A percentile compares a stretch with the other conserved stretches of the same genome.
Conservation (phyloP, 108 stramenopile genomes). For the Aureococcus anophagefferens region DNA sequence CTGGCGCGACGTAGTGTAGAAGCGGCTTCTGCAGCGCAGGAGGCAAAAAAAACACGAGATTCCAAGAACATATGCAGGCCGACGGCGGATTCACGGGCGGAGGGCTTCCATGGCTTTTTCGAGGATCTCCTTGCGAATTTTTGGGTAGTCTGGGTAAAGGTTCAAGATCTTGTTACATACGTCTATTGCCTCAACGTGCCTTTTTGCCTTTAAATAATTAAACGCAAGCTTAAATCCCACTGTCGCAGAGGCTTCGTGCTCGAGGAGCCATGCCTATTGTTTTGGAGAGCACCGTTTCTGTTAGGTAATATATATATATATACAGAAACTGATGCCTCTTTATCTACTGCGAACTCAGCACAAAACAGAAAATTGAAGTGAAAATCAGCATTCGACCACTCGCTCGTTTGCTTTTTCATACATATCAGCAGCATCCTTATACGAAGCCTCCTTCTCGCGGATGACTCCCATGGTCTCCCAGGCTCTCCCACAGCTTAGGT, state of each 20-base stretch:
- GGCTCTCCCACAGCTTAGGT: conserved; percentile 41
- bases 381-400: too few species aligned
- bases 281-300: neutral
- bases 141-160: conserved; percentile 54
- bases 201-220: conserved; percentile 50
- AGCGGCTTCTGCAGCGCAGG: too few species aligned
- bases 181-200: conserved; percentile 49
- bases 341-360: too few species aligned
- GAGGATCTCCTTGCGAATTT: conserved; percentile 45
- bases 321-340: too few species aligned
- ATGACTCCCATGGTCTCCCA: conserved; percentile 57
- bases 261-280: conserved; percentile 47
- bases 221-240: conserved; percentile 58
- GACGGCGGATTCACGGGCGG: conserved; percentile 20
- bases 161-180: conserved; percentile 49
- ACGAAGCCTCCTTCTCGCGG: conserved; percentile 52
- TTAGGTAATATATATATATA: too few species aligned
- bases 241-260: conserved; percentile 42
- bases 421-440: conserved; percentile 49
- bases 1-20: too few species aligned
- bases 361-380: too few species aligned
- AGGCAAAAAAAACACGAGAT: too few species aligned
- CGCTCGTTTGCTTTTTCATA: conserved; percentile 34
- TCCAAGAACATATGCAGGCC: too few species aligned
- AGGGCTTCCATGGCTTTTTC: conserved; percentile 32